Base-by-base conservation (phyloP, 192 early-diverging fungal genomes). In the Backusella tuberculispora region DNA sequence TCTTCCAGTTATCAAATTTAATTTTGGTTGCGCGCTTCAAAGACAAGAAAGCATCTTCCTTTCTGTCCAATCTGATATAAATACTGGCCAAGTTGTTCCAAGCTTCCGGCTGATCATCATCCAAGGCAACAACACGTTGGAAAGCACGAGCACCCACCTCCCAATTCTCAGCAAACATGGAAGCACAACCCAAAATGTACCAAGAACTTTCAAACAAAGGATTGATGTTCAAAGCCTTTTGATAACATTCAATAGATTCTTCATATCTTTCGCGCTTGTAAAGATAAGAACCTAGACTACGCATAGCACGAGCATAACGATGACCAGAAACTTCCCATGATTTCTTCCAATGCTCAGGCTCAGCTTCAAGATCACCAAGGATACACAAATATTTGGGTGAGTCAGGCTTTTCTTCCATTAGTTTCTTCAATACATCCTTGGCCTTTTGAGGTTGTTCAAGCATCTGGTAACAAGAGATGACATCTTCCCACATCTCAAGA, bases 41-140 rank as follows among this genome's bases (percentile, higher is more conserved):
- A 0, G 93, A 90, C 38, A 91, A 84, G 80, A 90, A 93, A 0
- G 96, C 97, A 26, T 96, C 95, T 46, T 85, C 38, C 72, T 92
- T 93, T 42, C 89, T 79, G 65, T 89, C 89, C 76, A 88, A 80
- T 17, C 81, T 85, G 75, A 97, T 79, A 74, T 95, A 94, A 46
- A 94, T 90, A 1, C 91, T 92, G 5, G 96, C 95, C 71, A 99
- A 81, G 82, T 99, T 99, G 75, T 92, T 98, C 96, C 97, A 99
- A 40, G 96, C 95, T 84, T 99, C 98, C 42, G 92, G 93, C 76
- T 97, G 97, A 69, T 90, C 88, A 42, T 78, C 63, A 71, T 96
- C 92, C 19, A 98, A 75, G 17, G 81, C 70, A 6, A 93, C 91
- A 14, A 90, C 90, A 47, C 90, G 90, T 53, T 85, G 81, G 80